Conservation (phyloP, 75 land plant genomes). For the Gnetum montanum region DNA sequence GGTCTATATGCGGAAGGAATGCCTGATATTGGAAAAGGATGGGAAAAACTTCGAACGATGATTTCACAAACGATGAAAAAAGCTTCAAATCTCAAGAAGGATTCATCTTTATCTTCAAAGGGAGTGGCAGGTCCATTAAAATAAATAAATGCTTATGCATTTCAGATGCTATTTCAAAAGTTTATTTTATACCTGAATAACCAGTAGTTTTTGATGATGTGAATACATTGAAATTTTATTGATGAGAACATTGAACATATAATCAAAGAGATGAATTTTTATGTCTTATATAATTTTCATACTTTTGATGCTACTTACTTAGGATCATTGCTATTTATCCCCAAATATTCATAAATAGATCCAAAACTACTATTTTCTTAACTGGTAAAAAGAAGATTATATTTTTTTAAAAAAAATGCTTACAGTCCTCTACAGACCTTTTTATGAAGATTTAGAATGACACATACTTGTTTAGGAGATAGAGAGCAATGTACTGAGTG, state of each 20-base stretch:
- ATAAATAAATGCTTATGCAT: background rate
- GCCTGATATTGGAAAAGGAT: conserved; percentile 14
- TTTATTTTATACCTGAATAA: conserved; percentile 1
- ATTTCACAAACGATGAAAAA: conserved; percentile 27
- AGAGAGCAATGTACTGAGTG: no score
- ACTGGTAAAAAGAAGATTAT: no score
- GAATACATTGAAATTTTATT: background rate
- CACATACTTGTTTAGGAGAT: no score
- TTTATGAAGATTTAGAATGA: no score
- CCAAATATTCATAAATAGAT: no score
- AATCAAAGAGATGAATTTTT: background rate
- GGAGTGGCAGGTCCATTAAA: conserved; percentile 63
- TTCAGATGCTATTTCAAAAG: background rate
- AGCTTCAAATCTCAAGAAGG: conserved; percentile 31
- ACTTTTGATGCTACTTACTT: no score
- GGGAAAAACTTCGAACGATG: conserved; percentile 18
- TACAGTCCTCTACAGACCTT: no score
- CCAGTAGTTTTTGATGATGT: background rate
- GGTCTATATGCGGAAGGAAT: conserved; percentile 26
- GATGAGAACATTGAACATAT: background rate
- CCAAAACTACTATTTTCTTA: no score
- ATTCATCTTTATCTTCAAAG: conserved; percentile 33
- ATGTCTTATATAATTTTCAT: no score
- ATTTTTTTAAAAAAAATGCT: no score
- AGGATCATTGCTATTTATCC: no score